These are phyloP conservation scores for Dactylis glomerata DNA, from an alignment of 176 grass and related monocot genomes.

Conservation along the genomic window DNA sequence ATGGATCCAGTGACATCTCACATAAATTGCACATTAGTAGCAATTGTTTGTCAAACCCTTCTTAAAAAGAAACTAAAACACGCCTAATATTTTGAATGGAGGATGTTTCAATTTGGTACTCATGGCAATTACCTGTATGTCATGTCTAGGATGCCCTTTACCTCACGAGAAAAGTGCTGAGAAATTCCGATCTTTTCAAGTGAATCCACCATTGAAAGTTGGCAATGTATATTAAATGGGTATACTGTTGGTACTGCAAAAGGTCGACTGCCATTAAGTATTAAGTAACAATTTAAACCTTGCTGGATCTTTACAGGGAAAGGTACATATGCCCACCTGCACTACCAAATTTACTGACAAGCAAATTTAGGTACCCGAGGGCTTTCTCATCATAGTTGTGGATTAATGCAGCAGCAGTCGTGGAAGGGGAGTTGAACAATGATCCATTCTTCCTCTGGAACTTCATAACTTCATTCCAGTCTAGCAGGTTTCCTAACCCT, in stretches of 20 bases:
- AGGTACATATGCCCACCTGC: slow-evolving; percentile 42
- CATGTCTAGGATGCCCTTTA: slow-evolving; percentile 63
- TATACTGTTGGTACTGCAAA: slow-evolving; percentile 52
- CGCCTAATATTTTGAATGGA: neutral
- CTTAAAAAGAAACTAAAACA: neutral
- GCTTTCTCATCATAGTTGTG: slow-evolving; percentile 48
- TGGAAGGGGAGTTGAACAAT: slow-evolving; percentile 72
- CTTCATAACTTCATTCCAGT: slow-evolving; percentile 64
- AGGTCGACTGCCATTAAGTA: neutral
- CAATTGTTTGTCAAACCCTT: neutral
- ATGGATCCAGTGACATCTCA: neutral
- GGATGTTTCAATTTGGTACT: neutral
- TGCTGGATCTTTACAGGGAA: slow-evolving; percentile 1
- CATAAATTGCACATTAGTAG: neutral
- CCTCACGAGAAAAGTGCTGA: slow-evolving; percentile 44
- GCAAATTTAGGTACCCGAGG: slow-evolving; percentile 55
- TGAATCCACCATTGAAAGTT: slow-evolving; percentile 60
- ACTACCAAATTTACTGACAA: slow-evolving; percentile 51
- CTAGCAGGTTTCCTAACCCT: slow-evolving; percentile 51
- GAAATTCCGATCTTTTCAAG: slow-evolving; percentile 74
- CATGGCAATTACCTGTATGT: slow-evolving; percentile 49
- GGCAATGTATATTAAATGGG: slow-evolving; percentile 43
- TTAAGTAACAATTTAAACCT: neutral
- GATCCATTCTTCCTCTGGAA: slow-evolving; percentile 84
- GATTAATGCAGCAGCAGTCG: slow-evolving; percentile 61